Conservation (phyloP, 148 eudicot species). For the Diospyros kaki region DNA sequence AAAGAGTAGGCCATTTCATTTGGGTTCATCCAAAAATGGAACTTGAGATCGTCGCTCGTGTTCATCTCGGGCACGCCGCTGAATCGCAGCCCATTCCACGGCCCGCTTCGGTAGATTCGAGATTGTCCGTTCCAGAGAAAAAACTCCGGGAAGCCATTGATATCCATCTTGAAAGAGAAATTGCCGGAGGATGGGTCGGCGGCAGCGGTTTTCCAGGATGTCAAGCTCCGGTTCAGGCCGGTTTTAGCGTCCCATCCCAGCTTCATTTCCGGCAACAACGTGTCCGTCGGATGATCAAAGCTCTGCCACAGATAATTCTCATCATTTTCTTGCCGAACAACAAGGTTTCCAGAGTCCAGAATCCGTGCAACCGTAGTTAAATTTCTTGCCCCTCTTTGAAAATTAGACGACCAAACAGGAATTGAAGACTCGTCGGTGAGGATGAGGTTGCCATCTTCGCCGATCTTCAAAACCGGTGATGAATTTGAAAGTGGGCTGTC, state of each 20-base stretch:
- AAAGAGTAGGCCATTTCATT: slow-evolving; percentile 36
- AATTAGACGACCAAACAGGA: slow-evolving; percentile 1
- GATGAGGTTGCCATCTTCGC: slow-evolving; percentile 22
- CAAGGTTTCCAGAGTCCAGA: slow-evolving; percentile 53
- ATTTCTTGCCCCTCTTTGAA: not conserved
- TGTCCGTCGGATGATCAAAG: slow-evolving; percentile 62
- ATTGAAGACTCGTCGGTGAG: slow-evolving; percentile 10
- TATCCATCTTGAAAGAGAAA: slow-evolving; percentile 25
- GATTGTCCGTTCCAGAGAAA: slow-evolving; percentile 15
- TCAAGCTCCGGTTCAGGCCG: slow-evolving; percentile 29
- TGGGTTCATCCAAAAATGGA: slow-evolving; percentile 19
- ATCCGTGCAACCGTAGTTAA: slow-evolving; percentile 35
- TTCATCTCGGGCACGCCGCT: slow-evolving; percentile 80
- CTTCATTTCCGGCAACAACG: slow-evolving; percentile 52
- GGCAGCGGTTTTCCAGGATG: slow-evolving; percentile 32
- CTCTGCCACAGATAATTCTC: slow-evolving; percentile 50
- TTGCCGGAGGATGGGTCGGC: slow-evolving; percentile 40
- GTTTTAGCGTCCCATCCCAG: slow-evolving; percentile 41
- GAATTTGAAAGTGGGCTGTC: slow-evolving; percentile 32
- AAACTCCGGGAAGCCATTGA: slow-evolving; percentile 31
- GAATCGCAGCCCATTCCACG: slow-evolving; percentile 80
- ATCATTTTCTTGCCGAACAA: slow-evolving; percentile 25
- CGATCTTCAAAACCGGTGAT: slow-evolving; percentile 25
- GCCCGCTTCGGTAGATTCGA: slow-evolving; percentile 51
- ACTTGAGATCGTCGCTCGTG: slow-evolving; percentile 23